Evolutionary conservation across 2,329 filamentous ascomycete genomes (phyloP), one percentile per base, ranked within the genome.

Genomic region (Fusarium goolgardi): DNA sequence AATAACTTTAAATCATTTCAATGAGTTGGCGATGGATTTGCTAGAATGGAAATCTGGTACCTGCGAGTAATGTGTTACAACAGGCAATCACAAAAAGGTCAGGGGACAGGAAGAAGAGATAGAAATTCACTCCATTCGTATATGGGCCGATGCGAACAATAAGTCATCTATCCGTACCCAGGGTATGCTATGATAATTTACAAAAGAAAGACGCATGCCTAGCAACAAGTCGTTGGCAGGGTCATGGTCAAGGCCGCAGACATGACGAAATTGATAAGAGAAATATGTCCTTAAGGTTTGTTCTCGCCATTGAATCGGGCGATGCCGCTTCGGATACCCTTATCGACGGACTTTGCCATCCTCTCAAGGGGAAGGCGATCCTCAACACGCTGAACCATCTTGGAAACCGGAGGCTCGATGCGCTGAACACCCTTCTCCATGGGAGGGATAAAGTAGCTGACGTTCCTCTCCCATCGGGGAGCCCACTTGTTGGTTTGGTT

Each of bases 391-490:
- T 81, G 78, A 31, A 86, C 79, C 47, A 81, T 80, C 60, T 77
- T 78, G 54, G 81, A 76, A 53, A 85, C 73, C 21, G 81, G 82
- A 3, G 83, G 84, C 73, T 85, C 79, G 54, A 85, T 79, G 53
- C 82, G 80, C 68, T 83, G 82, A 40, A 85, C 80, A 51, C 81
- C 78, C 21, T 78, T 77, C 75, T 84, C 80, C 29, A 81, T 80
- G 18, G 82, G 82, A n/a, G 79, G 77, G 11, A 79, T 77, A 74
- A 88, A 83, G 78, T 83, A 84, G 65, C 78, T 82, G 73, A 88
- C 82, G 76, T 86, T 87, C 54, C 81, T 80, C 77, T 88, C 85
- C 86, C 86, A 88, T 57, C 84, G 82, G 20, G 85, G 85, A 6
- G 86, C 86, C 86, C 86, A 88, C 71, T 84, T 83, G 60, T 80